Evolutionary conservation across 1,139 yeast genomes (phyloP).

Genomic region (Kluyveromyces sp.): DNA sequence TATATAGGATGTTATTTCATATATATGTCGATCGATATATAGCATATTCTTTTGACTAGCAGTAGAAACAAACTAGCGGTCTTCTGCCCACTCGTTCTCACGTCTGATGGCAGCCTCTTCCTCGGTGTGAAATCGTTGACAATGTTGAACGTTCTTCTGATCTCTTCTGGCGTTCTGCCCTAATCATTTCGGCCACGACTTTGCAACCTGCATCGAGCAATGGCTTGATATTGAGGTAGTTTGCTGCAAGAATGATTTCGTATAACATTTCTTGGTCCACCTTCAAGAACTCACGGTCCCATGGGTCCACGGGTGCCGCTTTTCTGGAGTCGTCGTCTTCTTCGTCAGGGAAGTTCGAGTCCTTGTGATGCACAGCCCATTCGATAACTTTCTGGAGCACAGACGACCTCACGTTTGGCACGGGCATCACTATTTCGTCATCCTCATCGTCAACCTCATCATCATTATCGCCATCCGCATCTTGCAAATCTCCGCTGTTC

Average conservation of each 20-base stretch:
- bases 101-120: conserved; percentile 97
- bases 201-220: conserved; percentile 93
- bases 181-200: conserved; percentile 96
- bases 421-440: conserved; percentile 73
- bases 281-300: conserved; percentile 93
- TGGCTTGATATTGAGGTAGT: conserved; percentile 89
- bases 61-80: conserved; percentile 44
- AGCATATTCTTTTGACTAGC: no score
- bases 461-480: conserved; percentile 35
- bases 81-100: conserved; percentile 99
- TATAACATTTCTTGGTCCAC: conserved; percentile 98
- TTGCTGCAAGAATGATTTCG: conserved; percentile 93
- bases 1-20: no score
- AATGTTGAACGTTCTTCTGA: conserved; percentile 91
- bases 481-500: conserved; percentile 52
- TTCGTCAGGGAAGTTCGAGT: conserved; percentile 68
- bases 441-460: conserved; percentile 45
- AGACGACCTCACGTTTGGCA: conserved; percentile 80
- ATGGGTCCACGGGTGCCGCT: conserved; percentile 80
- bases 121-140: conserved; percentile 92
- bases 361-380: conserved; percentile 96
- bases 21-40: no score
- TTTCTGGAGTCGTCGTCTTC: conserved; percentile 79
- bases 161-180: conserved; percentile 95
- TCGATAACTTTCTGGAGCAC: conserved; percentile 88